Conservation (phyloP, 805 yeast genomes). For the Suhomyces canberraensis region DNA sequence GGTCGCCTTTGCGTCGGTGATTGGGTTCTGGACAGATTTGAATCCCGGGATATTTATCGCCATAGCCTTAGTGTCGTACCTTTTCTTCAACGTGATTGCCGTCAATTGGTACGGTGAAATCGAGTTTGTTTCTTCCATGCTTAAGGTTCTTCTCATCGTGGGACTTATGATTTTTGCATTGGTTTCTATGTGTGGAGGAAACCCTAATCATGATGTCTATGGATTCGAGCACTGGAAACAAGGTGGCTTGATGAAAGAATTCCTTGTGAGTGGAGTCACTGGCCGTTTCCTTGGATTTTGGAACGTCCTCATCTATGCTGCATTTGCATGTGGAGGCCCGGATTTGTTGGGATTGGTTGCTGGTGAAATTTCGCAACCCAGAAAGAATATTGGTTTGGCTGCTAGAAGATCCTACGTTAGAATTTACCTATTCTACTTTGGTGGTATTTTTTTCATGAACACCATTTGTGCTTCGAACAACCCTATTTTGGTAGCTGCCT, state of each 20-base stretch:
- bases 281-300: slow-evolving; percentile 65
- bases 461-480: slow-evolving; percentile 32
- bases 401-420: slow-evolving; percentile 34
- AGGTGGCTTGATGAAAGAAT: slow-evolving; percentile 31
- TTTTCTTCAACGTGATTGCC: slow-evolving; percentile 39
- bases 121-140: slow-evolving; percentile 45
- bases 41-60: slow-evolving; percentile 33
- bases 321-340: slow-evolving; percentile 59
- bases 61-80: slow-evolving; percentile 22
- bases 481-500: slow-evolving; percentile 25
- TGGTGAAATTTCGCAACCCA: slow-evolving; percentile 45
- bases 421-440: slow-evolving; percentile 34
- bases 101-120: slow-evolving; percentile 54
- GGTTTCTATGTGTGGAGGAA: slow-evolving; percentile 38
- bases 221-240: slow-evolving; percentile 35
- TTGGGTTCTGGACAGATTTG: slow-evolving; percentile 29
- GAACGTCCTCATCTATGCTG: slow-evolving; percentile 61
- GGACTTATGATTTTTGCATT: slow-evolving; percentile 38
- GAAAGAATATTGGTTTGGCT: slow-evolving; percentile 32
- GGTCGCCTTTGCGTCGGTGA: slow-evolving; percentile 29
- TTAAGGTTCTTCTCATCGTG: slow-evolving; percentile 35
- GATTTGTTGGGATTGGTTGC: slow-evolving; percentile 31
- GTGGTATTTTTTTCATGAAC: slow-evolving; percentile 38
- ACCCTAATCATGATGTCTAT: slow-evolving; percentile 31
- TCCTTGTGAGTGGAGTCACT: slow-evolving; percentile 43